These are phyloP conservation scores for Kodamaea arcana DNA, from an alignment of 1,139 yeast species.

Conservation along the genomic window DNA sequence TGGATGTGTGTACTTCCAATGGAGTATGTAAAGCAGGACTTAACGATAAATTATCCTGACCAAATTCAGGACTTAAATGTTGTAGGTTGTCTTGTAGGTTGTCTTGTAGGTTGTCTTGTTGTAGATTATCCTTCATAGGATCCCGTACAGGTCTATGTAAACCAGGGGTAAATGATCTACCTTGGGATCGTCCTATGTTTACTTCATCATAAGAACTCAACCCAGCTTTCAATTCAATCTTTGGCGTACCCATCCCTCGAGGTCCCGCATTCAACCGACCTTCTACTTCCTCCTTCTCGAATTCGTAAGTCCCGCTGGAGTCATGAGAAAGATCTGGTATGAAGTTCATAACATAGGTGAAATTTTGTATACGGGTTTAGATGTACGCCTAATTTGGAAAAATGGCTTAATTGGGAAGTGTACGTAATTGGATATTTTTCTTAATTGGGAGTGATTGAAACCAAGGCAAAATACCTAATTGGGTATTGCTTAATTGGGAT, in stretches of 20 bases:
- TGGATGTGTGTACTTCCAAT: not conserved
- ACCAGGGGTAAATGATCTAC: not conserved
- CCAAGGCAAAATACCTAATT: too few species aligned
- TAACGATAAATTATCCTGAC: not conserved
- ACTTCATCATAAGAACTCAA: not conserved
- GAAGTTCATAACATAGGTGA: conserved; percentile 9
- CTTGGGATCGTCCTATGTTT: not conserved
- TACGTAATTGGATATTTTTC: too few species aligned
- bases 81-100: too few species aligned
- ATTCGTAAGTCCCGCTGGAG: conserved; percentile 1
- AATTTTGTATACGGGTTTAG: too few species aligned
- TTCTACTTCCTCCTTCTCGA: not conserved
- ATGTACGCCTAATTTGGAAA: too few species aligned
- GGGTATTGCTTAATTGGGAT: too few species aligned
- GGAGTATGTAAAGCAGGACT: not conserved
- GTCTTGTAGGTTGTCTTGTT: too few species aligned
- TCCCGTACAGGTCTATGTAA: not conserved
- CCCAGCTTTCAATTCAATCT: not conserved
- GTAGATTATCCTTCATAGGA: too few species aligned
- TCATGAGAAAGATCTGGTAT: conserved; percentile 12
- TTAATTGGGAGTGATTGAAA: too few species aligned
- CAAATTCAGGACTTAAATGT: not conserved
- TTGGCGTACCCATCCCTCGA: not conserved
- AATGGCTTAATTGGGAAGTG: too few species aligned
- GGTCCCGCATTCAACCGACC: not conserved